Base-by-base conservation (phyloP, 2,329 filamentous ascomycete genomes). In the Kalaharituber pfeilii region DNA sequence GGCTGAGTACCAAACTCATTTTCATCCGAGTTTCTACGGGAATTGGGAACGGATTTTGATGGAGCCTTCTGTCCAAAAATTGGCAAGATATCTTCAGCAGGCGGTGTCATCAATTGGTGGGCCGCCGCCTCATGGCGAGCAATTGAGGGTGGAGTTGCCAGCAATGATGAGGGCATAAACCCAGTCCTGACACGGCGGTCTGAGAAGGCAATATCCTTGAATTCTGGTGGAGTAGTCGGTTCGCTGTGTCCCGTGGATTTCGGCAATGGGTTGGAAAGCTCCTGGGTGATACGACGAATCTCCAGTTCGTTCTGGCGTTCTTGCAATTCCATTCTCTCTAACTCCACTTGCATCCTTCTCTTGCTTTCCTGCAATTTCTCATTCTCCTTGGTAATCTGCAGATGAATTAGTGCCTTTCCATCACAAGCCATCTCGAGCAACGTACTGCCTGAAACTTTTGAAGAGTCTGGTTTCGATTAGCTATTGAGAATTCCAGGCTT, bases 191-290 rank as follows among this genome's bases (percentile, higher is more conserved):
- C 59, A 9, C 44, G 24, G 50, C 53, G 54, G 28, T 53, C 57
- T 53, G 58, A 59, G 36, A 56, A 73, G 55, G 68, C 68, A 11
- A 71, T 79, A 60, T 94, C 86, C 63, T 81, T 82, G 68, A 91
- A 89, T 68, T 96, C 91, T 28, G 91, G 91, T 22, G 91, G 91
- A 22, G 91, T 98, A 1, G 91, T 95, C 15, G 91, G 91, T 70
- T 96, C 89, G 63, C 30, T 51, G n/a, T 44, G 58, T n/a, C 50
- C 58, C 24, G 66, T 93, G 85, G 64, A 88, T 84, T 53, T 84
- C 84, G 57, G 79, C 74, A 58, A 74, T 69, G 63, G 57, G 42
- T 56, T 74, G 42, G 74, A 74, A 55, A 93, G 75, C 62, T 91
- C 84, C 62, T 86, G 81, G 64, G 87, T 82, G 72, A 96, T 84